Percentiles rank a stretch among this genome's conserved stretches.
These are phyloP conservation scores for Psidium guajava DNA, from an alignment of 345 rosid species.

Conservation along the genomic window DNA sequence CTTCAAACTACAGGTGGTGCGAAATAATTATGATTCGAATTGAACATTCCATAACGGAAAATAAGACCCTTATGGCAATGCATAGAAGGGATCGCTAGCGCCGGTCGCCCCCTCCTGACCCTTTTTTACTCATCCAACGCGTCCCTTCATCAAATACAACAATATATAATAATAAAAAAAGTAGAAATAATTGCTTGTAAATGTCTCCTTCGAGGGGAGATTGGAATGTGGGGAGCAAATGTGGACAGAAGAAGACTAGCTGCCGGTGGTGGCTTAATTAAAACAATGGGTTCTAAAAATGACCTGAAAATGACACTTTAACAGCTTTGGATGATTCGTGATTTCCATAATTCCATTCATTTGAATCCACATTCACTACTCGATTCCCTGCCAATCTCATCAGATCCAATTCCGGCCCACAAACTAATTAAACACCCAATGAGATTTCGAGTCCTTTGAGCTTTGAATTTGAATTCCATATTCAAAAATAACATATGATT, in stretches of 20 bases:
- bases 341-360: background rate
- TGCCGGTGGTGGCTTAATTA: background rate
- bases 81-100: background rate
- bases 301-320: background rate
- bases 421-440: background rate
- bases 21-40: background rate
- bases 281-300: background rate
- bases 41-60: background rate
- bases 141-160: background rate
- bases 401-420: background rate
- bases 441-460: background rate
- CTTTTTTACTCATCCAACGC: background rate
- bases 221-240: background rate
- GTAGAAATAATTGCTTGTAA: background rate
- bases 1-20: fast-evolving
- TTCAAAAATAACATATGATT: background rate
- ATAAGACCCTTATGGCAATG: background rate
- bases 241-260: background rate
- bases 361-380: background rate
- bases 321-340: background rate
- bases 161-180: background rate
- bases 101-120: background rate
- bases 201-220: background rate
- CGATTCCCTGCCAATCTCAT: too few relatives aligned
- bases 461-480: background rate